phyloP scores from a whole-genome alignment of 1,284 basidiomycete genomes.

The Microbotryomycetes sp. region DNA sequence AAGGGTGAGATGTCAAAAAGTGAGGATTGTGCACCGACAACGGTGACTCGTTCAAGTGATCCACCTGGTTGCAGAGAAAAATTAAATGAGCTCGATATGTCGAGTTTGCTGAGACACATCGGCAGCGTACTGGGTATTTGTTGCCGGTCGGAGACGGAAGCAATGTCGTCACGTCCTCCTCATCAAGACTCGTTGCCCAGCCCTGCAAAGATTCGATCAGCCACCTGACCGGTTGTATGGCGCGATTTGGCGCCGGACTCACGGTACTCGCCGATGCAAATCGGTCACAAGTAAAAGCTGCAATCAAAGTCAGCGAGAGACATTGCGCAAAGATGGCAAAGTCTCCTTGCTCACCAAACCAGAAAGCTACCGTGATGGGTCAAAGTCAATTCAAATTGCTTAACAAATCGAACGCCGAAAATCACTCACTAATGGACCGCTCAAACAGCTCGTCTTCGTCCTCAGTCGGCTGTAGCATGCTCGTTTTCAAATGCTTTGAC shows the following conservation, averaged over 20 bases:
- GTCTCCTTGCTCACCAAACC: not conserved
- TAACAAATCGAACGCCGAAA: no score
- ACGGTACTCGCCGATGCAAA: constrained; percentile 15
- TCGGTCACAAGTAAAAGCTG: constrained; percentile 18
- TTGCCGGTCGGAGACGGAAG: constrained; percentile 7
- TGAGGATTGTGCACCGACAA: constrained; percentile 24
- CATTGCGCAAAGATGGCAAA: not conserved
- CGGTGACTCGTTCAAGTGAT: not conserved
- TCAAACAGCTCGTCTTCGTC: constrained; percentile 6
- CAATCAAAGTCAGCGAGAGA: not conserved
- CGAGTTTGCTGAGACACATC: not conserved
- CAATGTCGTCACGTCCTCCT: constrained; percentile 30
- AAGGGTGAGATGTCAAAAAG: constrained; percentile 32
- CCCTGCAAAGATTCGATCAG: constrained; percentile 10
- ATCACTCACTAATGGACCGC: not conserved
- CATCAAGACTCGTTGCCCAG: constrained; percentile 28
- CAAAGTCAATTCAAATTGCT: no score
- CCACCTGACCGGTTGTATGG: no score
- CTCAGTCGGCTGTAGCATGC: constrained; percentile 2
- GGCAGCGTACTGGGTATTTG: not conserved
- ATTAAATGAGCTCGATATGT: not conserved
- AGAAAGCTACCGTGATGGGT: not conserved
- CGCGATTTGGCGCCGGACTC: not conserved
- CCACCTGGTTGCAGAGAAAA: not conserved
- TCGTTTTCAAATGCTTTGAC: not conserved